These are phyloP conservation scores for Corinectria fuckeliana DNA, from an alignment of 2,329 filamentous ascomycete species.

Conservation along the genomic window DNA sequence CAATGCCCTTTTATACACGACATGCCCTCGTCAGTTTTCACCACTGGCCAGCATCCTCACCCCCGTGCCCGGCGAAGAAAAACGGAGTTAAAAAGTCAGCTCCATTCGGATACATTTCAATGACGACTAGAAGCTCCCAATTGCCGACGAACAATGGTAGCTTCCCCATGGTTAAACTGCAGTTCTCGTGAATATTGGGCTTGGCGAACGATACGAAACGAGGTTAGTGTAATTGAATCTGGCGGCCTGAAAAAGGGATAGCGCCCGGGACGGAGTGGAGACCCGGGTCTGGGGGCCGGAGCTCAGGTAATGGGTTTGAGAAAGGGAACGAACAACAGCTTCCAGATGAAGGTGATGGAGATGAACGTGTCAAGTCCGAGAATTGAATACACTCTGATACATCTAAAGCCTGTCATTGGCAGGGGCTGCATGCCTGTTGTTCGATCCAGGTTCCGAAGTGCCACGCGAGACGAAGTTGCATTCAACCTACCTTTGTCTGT, in stretches of 20 bases:
- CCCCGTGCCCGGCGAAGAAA: background rate
- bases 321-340: background rate
- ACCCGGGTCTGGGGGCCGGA: background rate
- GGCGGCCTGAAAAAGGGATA: background rate
- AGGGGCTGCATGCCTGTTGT: too few species aligned
- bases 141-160: too few species aligned
- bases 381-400: background rate
- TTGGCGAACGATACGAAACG: constrained; percentile 10
- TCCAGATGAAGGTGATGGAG: background rate
- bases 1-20: background rate
- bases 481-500: background rate
- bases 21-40: background rate
- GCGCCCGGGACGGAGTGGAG: background rate
- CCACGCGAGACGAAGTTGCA: background rate
- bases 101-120: background rate
- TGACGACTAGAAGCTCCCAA: background rate
- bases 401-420: background rate
- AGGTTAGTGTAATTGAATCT: constrained; percentile 1
- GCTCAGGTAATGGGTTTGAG: background rate
- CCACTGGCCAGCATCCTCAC: background rate
- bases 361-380: background rate
- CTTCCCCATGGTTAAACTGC: background rate
- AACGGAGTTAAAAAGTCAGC: background rate
- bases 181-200: background rate
- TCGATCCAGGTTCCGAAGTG: too few species aligned